phyloP scores from a whole-genome alignment of 2,329 filamentous ascomycete species.

The Xylaria sp. region DNA sequence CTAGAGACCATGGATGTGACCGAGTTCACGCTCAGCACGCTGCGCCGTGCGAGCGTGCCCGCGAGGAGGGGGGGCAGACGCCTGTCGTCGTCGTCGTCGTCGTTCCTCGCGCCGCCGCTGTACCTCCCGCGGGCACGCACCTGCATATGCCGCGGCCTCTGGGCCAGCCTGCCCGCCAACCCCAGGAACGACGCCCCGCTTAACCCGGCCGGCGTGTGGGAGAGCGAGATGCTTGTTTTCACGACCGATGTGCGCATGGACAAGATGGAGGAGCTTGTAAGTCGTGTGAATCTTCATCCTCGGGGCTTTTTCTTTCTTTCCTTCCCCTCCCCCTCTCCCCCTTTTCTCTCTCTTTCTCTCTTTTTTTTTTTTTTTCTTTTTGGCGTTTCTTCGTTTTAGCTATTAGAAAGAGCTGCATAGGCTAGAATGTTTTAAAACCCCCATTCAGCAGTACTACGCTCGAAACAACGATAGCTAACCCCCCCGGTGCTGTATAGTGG shows the following conservation, averaged over 20 bases:
- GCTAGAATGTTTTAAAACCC: not conserved
- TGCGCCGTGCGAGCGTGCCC: conserved; percentile 55
- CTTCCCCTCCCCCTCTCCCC: not conserved
- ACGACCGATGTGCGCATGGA: conserved; percentile 91
- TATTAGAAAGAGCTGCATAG: not conserved
- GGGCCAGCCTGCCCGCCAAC: conserved; percentile 76
- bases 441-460: not conserved
- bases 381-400: not conserved
- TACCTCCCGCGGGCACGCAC: conserved; percentile 72
- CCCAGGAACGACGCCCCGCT: conserved; percentile 75
- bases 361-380: not conserved
- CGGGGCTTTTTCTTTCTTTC: not conserved
- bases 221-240: conserved; percentile 82
- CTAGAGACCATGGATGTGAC: conserved; percentile 59
- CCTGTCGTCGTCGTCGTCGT: conserved; percentile 16
- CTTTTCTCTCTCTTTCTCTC: not conserved
- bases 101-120: conserved; percentile 48
- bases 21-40: conserved; percentile 62
- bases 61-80: not conserved
- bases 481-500: conserved; percentile 39
- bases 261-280: conserved; percentile 75
- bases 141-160: conserved; percentile 88
- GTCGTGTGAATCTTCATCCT: not conserved
- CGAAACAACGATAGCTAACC: not conserved
- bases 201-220: conserved; percentile 74